These are phyloP conservation scores for Suillus cothurnatus DNA, from an alignment of 768 basidiomycete species.

Conservation along the genomic window DNA sequence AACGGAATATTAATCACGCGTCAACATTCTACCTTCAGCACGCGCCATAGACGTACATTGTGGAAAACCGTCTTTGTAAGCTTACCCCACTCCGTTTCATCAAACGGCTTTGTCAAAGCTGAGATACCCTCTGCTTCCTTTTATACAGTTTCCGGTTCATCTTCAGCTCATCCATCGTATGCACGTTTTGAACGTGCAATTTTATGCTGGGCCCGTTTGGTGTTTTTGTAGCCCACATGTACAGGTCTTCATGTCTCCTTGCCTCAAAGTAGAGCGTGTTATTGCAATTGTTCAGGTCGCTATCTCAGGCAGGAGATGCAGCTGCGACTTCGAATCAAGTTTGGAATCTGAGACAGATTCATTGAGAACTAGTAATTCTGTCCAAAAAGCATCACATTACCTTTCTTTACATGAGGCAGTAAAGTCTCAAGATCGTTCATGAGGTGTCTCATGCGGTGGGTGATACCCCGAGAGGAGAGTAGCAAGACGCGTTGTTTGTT, in stretches of 20 bases:
- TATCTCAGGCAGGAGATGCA: conserved; percentile 91
- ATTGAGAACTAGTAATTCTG: conserved; percentile 1
- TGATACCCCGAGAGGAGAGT: conserved; percentile 91
- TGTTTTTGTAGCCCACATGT: conserved; percentile 95
- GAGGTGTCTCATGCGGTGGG: conserved; percentile 94
- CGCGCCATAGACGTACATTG: conserved; percentile 59
- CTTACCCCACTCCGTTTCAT: conserved; percentile 83
- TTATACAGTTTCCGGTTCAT: conserved; percentile 99
- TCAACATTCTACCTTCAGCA: conserved; percentile 7
- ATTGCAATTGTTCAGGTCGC: conserved; percentile 98
- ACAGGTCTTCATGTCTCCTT: conserved; percentile 92
- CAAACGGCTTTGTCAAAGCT: conserved; percentile 92
- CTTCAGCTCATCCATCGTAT: conserved; percentile 99
- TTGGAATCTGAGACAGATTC: conserved; percentile 73
- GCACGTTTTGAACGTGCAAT: conserved; percentile 96
- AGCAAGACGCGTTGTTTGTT: conserved; percentile 96
- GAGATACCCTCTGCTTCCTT: conserved; percentile 89
- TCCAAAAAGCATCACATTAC: conserved; percentile 43
- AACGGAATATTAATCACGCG: neutral
- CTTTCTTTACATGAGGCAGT: conserved; percentile 96
- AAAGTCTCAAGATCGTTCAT: conserved; percentile 93
- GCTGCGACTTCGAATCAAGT: conserved; percentile 94
- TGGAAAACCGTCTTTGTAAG: conserved; percentile 92
- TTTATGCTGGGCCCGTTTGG: conserved; percentile 98
- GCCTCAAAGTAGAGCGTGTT: conserved; percentile 98